These are phyloP conservation scores for Beauveria brongniartii DNA, from an alignment of 2,329 filamentous ascomycete genomes.

Conservation along the genomic window DNA sequence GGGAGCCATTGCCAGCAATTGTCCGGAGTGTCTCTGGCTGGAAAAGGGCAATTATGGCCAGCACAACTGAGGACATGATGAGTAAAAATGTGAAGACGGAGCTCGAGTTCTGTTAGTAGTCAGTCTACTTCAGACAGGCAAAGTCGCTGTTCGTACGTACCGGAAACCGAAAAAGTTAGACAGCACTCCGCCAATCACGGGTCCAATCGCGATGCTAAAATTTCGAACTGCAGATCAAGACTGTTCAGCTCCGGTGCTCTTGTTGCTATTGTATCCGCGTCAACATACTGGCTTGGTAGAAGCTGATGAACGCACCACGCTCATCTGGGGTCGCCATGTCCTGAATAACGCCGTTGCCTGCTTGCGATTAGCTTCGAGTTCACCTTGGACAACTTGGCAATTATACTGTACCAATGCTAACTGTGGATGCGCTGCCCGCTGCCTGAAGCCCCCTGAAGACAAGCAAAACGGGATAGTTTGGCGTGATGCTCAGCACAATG, in stretches of 20 bases:
- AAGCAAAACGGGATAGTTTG: slow-evolving; percentile 35
- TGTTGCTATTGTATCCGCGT: background rate
- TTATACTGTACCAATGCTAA: slow-evolving; percentile 32
- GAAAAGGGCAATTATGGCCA: background rate
- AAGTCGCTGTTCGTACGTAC: background rate
- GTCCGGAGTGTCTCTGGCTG: background rate
- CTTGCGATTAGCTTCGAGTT: background rate
- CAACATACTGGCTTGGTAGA: slow-evolving; percentile 24
- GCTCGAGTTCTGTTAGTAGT: background rate
- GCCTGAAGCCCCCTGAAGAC: slow-evolving; percentile 39
- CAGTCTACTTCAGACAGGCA: background rate
- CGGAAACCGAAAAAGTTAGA: background rate
- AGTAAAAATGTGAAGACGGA: background rate
- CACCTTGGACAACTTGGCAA: background rate
- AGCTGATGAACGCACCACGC: slow-evolving; percentile 22
- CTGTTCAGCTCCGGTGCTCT: background rate
- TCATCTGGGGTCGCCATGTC: slow-evolving; percentile 21
- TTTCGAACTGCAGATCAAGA: background rate
- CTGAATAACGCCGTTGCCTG: slow-evolving; percentile 25
- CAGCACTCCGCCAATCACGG: background rate
- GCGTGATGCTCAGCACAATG: slow-evolving; percentile 35
- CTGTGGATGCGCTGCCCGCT: slow-evolving; percentile 37
- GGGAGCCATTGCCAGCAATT: background rate
- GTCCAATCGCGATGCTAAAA: background rate
- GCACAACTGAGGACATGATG: background rate